These are phyloP conservation scores for Lactuca sativa DNA, from an alignment of 129 eudicot species.

Conservation along the genomic window DNA sequence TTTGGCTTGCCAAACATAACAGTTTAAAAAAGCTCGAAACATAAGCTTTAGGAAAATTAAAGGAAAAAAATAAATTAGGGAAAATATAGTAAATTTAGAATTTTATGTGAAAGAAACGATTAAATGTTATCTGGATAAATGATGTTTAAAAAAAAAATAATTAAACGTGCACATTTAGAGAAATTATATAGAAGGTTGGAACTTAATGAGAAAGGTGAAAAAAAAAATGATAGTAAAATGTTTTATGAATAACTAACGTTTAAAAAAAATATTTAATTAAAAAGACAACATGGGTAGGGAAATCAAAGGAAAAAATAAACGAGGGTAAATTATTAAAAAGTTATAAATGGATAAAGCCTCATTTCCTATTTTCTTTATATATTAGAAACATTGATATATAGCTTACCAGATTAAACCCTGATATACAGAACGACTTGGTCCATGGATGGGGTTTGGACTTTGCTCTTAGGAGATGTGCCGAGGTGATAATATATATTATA, in stretches of 20 bases:
- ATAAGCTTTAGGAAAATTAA: not conserved
- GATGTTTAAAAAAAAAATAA: no score
- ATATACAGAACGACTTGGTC: constrained; percentile 54
- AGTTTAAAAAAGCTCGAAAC: no score
- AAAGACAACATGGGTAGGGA: not conserved
- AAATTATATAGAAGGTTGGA: no score
- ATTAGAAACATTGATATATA: not conserved
- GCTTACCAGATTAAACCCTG: not conserved
- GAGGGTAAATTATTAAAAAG: no score
- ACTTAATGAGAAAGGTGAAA: no score
- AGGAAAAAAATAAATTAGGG: not conserved
- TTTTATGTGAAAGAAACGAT: not conserved
- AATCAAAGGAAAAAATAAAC: not conserved
- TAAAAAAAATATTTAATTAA: no score
- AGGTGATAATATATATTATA: constrained; percentile 28
- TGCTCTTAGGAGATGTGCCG: constrained; percentile 53
- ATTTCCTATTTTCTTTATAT: no score
- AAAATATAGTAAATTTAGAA: no score
- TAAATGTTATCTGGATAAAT: not conserved
- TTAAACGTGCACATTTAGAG: no score
- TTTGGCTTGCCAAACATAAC: no score
- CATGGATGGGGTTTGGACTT: constrained; percentile 72
- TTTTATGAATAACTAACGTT: no score
- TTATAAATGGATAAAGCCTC: not conserved
- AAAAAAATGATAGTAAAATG: not conserved